These are phyloP conservation scores for Litchi chinensis DNA, from an alignment of 345 rosid genomes.

Conservation along the genomic window DNA sequence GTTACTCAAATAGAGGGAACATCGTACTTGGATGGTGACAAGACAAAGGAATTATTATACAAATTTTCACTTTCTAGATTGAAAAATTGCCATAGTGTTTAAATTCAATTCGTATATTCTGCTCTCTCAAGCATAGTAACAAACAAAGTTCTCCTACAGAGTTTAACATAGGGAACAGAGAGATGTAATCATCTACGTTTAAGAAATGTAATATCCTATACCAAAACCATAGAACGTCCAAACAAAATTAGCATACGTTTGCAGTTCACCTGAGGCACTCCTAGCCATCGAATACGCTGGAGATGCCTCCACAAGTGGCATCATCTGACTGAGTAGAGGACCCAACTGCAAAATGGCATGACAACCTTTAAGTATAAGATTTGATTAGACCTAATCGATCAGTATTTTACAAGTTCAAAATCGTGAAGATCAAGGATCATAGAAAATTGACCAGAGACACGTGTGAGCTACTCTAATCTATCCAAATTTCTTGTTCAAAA, in stretches of 20 bases:
- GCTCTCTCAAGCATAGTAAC: not conserved
- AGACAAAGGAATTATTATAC: not conserved
- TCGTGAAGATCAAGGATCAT: too few species aligned
- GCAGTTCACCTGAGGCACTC: constrained; percentile 75
- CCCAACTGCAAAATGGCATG: constrained; percentile 64
- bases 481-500: not conserved
- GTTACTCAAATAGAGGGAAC: not conserved
- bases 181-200: not conserved
- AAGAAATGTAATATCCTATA: not conserved
- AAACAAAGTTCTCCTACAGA: constrained; percentile 11
- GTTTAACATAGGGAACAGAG: not conserved
- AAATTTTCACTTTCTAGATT: not conserved
- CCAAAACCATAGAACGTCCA: not conserved
- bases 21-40: not conserved
- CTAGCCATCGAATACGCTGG: constrained; percentile 77
- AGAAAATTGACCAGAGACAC: too few species aligned
- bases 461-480: not conserved
- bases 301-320: constrained; percentile 84
- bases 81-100: not conserved
- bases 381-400: constrained; percentile 4
- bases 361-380: constrained; percentile 8
- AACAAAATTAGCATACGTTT: constrained; percentile 7
- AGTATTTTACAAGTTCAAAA: not conserved
- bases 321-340: constrained; percentile 79
- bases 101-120: not conserved